Conservation (phyloP, 2,329 filamentous ascomycete genomes). For the Colletotrichum euphorbiae region DNA sequence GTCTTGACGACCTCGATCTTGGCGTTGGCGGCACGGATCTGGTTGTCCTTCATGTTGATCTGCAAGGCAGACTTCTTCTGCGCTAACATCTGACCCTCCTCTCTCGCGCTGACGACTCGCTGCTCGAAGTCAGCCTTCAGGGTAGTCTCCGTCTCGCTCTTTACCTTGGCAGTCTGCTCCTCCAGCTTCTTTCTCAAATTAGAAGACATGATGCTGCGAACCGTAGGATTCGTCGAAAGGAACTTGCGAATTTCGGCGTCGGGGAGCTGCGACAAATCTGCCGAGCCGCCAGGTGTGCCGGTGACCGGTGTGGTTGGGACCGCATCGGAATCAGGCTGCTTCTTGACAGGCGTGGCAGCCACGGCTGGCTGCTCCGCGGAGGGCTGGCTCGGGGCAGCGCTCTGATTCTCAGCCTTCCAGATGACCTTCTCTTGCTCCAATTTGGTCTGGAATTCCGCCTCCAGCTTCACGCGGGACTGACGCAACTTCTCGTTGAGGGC, state of each 20-base stretch:
- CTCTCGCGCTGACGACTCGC: constrained; percentile 65
- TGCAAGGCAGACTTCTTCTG: constrained; percentile 80
- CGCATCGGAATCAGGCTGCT: constrained; percentile 46
- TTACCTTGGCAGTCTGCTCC: constrained; percentile 70
- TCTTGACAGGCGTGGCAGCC: constrained; percentile 56
- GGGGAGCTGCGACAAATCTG: constrained; percentile 60
- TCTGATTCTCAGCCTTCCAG: constrained; percentile 65
- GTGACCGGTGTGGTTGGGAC: constrained; percentile 52
- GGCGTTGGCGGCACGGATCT: constrained; percentile 70
- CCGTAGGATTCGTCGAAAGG: constrained; percentile 65
- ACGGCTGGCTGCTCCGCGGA: constrained; percentile 41
- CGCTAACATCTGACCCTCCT: constrained; percentile 77
- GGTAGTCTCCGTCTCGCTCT: constrained; percentile 62
- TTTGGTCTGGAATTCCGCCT: constrained; percentile 65
- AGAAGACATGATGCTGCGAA: constrained; percentile 67
- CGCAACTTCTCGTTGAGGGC: constrained; percentile 76
- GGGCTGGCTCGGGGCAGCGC: constrained; percentile 42
- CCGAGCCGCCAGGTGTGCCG: constrained; percentile 43
- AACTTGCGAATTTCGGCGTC: constrained; percentile 69
- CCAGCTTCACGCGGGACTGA: constrained; percentile 66
- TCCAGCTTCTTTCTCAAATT: constrained; percentile 80
- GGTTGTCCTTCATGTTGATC: constrained; percentile 83
- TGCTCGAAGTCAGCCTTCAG: constrained; percentile 62
- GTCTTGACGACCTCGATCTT: constrained; percentile 84
- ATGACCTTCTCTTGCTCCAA: constrained; percentile 74